Percentiles rank a stretch among this genome's conserved stretches.
These are phyloP conservation scores for Theileria equi DNA, from an alignment of 169 alveolate genomes.

Conservation along the genomic window DNA sequence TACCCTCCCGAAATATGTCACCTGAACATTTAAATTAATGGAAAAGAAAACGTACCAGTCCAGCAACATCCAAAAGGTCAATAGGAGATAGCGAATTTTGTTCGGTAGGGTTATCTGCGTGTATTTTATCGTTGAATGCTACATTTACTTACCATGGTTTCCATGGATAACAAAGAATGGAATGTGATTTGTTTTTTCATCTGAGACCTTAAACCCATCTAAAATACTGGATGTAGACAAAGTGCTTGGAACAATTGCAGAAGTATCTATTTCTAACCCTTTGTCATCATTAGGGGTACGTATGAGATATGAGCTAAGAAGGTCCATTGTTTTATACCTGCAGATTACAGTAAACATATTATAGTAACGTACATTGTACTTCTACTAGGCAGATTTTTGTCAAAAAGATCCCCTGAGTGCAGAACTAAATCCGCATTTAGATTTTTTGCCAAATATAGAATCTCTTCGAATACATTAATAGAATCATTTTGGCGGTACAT, in stretches of 20 bases:
- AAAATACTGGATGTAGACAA: no score
- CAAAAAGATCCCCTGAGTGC: constrained; percentile 95
- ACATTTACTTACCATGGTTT: constrained; percentile 37
- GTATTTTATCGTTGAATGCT: background rate
- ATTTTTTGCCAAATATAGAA: constrained; percentile 81
- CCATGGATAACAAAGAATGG: constrained; percentile 67
- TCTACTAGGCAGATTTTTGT: constrained; percentile 89
- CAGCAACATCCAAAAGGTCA: constrained; percentile 62
- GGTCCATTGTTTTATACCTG: constrained; percentile 73
- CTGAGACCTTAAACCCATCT: no score
- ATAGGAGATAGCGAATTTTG: constrained; percentile 52
- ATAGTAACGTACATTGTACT: constrained; percentile 15
- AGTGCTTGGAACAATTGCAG: background rate
- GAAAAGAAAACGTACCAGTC: constrained; percentile 11
- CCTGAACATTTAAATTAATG: constrained; percentile 3
- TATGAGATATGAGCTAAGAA: constrained; percentile 68
- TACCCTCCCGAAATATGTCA: constrained; percentile 90
- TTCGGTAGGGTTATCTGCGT: constrained; percentile 46
- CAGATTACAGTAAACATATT: constrained; percentile 6
- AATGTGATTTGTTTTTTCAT: background rate
- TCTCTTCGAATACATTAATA: constrained; percentile 91
- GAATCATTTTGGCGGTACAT: constrained; percentile 85
- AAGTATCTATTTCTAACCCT: background rate
- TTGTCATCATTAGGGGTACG: background rate
- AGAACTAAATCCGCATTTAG: constrained; percentile 86